A percentile compares a stretch with the other conserved stretches of the same genome.
These are phyloP conservation scores for Chlamydomonas sp. DNA, from an alignment of 139 green algal genomes.

Conservation along the genomic window DNA sequence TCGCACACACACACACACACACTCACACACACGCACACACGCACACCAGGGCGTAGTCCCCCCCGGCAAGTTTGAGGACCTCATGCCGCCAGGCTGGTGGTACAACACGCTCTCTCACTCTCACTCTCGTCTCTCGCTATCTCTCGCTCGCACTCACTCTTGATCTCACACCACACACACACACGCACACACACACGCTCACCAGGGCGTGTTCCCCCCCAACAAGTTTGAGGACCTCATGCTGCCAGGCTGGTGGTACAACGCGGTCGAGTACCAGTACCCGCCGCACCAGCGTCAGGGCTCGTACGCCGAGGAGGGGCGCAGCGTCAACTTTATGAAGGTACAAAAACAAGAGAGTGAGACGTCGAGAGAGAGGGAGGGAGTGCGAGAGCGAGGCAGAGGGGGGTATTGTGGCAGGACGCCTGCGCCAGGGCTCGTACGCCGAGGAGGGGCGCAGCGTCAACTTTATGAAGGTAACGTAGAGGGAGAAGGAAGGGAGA, in stretches of 20 bases:
- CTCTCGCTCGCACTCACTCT: no score
- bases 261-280: conserved; percentile 78
- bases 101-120: no score
- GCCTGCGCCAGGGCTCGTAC: conserved; percentile 65
- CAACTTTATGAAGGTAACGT: conserved; percentile 68
- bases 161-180: no score
- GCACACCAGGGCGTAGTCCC: no score
- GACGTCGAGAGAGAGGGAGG: neutral
- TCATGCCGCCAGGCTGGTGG: no score
- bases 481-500: no score
- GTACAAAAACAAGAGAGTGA: conserved; percentile 21
- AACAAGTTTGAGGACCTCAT: conserved; percentile 50
- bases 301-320: conserved; percentile 74
- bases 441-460: conserved; percentile 76
- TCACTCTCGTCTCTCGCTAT: neutral
- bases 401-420: no score
- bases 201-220: conserved; percentile 67
- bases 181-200: neutral
- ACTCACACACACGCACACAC: no score
- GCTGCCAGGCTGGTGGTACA: conserved; percentile 77
- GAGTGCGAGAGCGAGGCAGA: neutral
- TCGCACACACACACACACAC: no score
- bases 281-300: conserved; percentile 66
- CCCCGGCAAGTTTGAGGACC: no score
- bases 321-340: conserved; percentile 75